Conservation (phyloP, 1,139 yeast genomes). For the Nakaseomyces bracarensis region DNA sequence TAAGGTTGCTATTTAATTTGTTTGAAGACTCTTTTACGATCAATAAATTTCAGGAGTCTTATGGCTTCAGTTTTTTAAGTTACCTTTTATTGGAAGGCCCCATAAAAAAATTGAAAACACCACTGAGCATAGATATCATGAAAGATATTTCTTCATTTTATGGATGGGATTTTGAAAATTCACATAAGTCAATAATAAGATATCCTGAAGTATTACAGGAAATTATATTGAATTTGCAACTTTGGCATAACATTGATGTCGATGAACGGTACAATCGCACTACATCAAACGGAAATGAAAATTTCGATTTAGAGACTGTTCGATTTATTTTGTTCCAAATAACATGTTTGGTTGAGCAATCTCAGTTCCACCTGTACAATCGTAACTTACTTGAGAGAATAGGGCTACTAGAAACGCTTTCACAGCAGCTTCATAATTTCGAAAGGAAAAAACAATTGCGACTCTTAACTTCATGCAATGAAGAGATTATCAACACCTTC, state of each 20-base stretch:
- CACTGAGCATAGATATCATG: slow-evolving; percentile 31
- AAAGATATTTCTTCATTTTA: slow-evolving; percentile 37
- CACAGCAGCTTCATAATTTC: slow-evolving; percentile 30
- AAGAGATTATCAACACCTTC: not conserved
- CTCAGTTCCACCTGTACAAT: slow-evolving; percentile 45
- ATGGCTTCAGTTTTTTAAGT: slow-evolving; percentile 21
- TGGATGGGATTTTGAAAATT: slow-evolving; percentile 39
- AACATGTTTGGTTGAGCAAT: slow-evolving; percentile 43
- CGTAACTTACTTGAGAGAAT: slow-evolving; percentile 42
- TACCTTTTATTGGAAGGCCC: slow-evolving; percentile 25
- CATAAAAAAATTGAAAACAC: slow-evolving; percentile 16
- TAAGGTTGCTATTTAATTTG: not conserved
- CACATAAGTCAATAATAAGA: slow-evolving; percentile 39
- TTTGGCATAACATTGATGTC: slow-evolving; percentile 36
- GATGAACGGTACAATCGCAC: slow-evolving; percentile 12
- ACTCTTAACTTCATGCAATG: not conserved
- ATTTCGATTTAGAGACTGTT: slow-evolving; percentile 37
- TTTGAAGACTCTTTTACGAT: slow-evolving; percentile 15
- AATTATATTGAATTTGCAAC: slow-evolving; percentile 41
- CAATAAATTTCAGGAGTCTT: slow-evolving; percentile 16
- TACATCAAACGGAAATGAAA: slow-evolving; percentile 9
- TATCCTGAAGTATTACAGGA: slow-evolving; percentile 40
- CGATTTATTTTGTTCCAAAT: slow-evolving; percentile 49
- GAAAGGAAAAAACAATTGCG: not conserved
- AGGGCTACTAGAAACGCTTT: slow-evolving; percentile 45